Percentiles rank a stretch among this genome's conserved stretches.
Conservation (phyloP, 2,329 filamentous ascomycete species). For the Camillea tinctor region DNA sequence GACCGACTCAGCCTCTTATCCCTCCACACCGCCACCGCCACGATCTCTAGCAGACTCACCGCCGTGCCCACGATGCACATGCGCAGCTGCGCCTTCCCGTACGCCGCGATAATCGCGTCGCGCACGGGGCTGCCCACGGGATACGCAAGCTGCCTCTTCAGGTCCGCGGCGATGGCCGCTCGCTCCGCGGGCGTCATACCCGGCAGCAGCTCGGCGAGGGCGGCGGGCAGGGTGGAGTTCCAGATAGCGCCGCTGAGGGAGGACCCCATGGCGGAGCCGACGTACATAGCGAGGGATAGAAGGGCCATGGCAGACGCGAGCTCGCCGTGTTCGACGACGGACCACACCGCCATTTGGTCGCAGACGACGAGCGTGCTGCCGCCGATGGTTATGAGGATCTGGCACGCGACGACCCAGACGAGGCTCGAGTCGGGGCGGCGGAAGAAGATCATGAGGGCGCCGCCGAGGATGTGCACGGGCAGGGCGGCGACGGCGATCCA, state of each 20-base stretch:
- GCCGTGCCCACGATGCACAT: conserved; percentile 36
- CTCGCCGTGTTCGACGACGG: conserved; percentile 52
- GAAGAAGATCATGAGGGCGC: conserved; percentile 54
- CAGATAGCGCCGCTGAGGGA: conserved; percentile 46
- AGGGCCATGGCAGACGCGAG: conserved; percentile 50
- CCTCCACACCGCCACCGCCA: conserved; percentile 33
- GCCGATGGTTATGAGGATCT: conserved; percentile 54
- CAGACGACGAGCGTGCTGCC: conserved; percentile 54
- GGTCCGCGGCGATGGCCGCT: conserved; percentile 29
- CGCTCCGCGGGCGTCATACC: conserved; percentile 24
- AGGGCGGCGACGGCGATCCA: conserved; percentile 43
- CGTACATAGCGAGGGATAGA: conserved; percentile 37
- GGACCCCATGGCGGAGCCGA: conserved; percentile 40
- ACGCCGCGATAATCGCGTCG: conserved; percentile 35
- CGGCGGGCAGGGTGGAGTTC: conserved; percentile 35
- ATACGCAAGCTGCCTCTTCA: conserved; percentile 37
- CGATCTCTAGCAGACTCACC: conserved; percentile 30
- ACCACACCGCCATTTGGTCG: conserved; percentile 58
- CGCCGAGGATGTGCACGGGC: conserved; percentile 54
- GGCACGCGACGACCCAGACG: conserved; percentile 52
- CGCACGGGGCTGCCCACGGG: conserved; percentile 32
- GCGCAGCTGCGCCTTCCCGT: conserved; percentile 35
- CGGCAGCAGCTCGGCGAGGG: conserved; percentile 29
- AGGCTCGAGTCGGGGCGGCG: conserved; percentile 47
- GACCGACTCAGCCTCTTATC: conserved; percentile 32